These are phyloP conservation scores for Butyriboletus appendiculatus DNA, from an alignment of 1,284 basidiomycete genomes.

Conservation along the genomic window DNA sequence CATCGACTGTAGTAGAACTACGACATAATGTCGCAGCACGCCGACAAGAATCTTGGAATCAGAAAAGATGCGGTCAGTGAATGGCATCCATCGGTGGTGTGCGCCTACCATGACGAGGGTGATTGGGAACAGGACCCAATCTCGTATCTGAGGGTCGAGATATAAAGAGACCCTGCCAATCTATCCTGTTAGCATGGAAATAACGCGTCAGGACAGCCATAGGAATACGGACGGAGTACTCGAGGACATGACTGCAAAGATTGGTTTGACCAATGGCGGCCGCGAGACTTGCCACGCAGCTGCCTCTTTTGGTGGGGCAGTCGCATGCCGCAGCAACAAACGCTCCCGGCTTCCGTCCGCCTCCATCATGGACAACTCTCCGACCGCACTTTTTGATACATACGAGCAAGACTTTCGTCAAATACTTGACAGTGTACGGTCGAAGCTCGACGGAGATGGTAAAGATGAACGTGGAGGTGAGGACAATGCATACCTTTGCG, in stretches of 20 bases:
- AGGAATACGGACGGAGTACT: conserved; percentile 40
- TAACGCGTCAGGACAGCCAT: conserved; percentile 1
- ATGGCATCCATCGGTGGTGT: neutral
- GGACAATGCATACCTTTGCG: conserved; percentile 18
- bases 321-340: conserved; percentile 24
- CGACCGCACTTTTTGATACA: conserved; percentile 77
- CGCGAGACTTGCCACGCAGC: conserved; percentile 1
- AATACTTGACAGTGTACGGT: conserved; percentile 64
- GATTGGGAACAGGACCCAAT: conserved; percentile 96
- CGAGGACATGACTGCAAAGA: conserved; percentile 39
- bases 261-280: neutral
- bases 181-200: conserved; percentile 12
- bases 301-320: conserved; percentile 33
- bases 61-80: conserved; percentile 3
- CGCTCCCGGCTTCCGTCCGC: conserved; percentile 3
- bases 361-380: conserved; percentile 69
- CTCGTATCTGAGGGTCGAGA: conserved; percentile 91
- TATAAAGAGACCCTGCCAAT: conserved; percentile 69
- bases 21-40: conserved; percentile 91
- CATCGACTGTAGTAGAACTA: conserved; percentile 79
- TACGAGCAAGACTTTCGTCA: conserved; percentile 83
- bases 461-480: conserved; percentile 59
- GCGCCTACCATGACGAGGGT: conserved; percentile 90
- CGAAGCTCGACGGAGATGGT: conserved; percentile 65
- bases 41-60: conserved; percentile 86